A percentile compares a stretch with the other conserved stretches of the same genome.
Evolutionary conservation across 2,329 filamentous ascomycete species (phyloP).

Genomic region (Penicillium sp.): DNA sequence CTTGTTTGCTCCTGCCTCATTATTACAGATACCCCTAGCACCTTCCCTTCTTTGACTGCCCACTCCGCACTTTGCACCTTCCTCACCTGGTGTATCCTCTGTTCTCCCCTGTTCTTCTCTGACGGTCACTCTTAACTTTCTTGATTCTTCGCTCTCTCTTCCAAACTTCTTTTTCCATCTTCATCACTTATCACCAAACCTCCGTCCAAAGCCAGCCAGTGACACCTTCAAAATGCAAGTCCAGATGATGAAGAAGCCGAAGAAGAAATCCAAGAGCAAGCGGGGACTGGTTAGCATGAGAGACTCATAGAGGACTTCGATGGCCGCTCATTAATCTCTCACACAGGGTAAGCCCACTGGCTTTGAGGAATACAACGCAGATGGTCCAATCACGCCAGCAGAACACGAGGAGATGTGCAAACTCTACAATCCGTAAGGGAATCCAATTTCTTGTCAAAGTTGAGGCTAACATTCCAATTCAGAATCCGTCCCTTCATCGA

Average conservation of each 20-base stretch:
- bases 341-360: slow-evolving; percentile 59
- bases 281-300: neutral
- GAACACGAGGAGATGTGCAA: slow-evolving; percentile 69
- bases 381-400: slow-evolving; percentile 74
- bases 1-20: too few species aligned
- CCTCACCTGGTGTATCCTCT: too few species aligned
- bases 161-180: too few species aligned
- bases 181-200: too few species aligned
- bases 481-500: slow-evolving; percentile 57
- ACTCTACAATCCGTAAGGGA: slow-evolving; percentile 68
- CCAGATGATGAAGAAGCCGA: too few species aligned
- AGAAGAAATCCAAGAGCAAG: neutral
- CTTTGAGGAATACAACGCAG: slow-evolving; percentile 81
- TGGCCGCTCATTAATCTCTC: neutral
- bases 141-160: too few species aligned
- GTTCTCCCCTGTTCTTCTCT: too few species aligned
- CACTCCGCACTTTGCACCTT: too few species aligned
- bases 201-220: too few species aligned
- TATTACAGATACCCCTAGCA: too few species aligned
- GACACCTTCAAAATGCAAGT: neutral
- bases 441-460: neutral
- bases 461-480: neutral
- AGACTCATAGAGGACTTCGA: neutral
- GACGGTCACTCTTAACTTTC: too few species aligned
- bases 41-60: too few species aligned